phyloP scores from a whole-genome alignment of 2,329 filamentous ascomycete species.

The Neodidymelliopsis sp. region DNA sequence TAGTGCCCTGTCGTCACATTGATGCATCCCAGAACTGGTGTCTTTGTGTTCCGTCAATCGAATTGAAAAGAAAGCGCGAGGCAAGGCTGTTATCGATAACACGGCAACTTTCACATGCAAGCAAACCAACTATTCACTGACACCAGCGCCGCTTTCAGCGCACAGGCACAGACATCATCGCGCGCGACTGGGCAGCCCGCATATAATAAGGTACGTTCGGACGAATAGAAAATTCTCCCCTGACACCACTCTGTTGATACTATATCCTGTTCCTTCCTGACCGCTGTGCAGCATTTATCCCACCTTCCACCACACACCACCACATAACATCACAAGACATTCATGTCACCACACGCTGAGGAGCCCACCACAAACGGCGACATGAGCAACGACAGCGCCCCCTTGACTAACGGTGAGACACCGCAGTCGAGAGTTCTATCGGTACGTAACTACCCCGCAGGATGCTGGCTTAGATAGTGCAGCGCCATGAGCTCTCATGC shows the following conservation, averaged over 20 bases:
- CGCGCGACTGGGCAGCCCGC: slow-evolving; percentile 22
- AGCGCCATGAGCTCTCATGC: no score
- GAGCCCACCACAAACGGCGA: slow-evolving; percentile 41
- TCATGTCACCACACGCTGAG: slow-evolving; percentile 47
- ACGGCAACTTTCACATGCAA: slow-evolving; percentile 35
- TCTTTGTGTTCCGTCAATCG: background rate
- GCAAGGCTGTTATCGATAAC: slow-evolving; percentile 31
- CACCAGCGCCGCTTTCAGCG: slow-evolving; percentile 35
- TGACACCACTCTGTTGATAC: slow-evolving; percentile 21
- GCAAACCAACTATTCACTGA: slow-evolving; percentile 18
- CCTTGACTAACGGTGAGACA: slow-evolving; percentile 52
- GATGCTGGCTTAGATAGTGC: no score
- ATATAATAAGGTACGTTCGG: slow-evolving; percentile 36
- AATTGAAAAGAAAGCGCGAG: slow-evolving; percentile 1
- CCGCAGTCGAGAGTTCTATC: slow-evolving; percentile 49
- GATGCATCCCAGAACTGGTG: background rate
- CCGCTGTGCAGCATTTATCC: slow-evolving; percentile 12
- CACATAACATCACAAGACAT: slow-evolving; percentile 13
- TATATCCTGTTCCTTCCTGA: slow-evolving; percentile 16
- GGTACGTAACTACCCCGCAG: slow-evolving; percentile 37
- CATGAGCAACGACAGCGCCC: slow-evolving; percentile 39
- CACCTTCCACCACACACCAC: slow-evolving; percentile 15
- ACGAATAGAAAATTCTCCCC: slow-evolving; percentile 15
- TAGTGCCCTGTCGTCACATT: slow-evolving; percentile 11
- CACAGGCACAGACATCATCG: slow-evolving; percentile 30